Evolutionary conservation across 441 rosid species (phyloP).

Genomic region (Pelargonium myrrhifolium): DNA sequence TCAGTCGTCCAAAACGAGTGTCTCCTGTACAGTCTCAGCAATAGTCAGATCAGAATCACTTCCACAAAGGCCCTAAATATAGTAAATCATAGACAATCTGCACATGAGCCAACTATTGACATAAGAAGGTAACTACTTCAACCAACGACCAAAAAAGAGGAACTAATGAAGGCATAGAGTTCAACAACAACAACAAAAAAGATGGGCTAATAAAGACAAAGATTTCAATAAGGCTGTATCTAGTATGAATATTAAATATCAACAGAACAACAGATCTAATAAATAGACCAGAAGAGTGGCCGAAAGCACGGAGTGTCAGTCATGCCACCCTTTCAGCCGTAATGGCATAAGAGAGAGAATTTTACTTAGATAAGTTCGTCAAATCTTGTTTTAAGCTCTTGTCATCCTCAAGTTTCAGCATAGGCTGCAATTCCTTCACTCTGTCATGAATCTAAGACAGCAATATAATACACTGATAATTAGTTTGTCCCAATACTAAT

Average conservation of each 20-base stretch:
- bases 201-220: no score
- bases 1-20: constrained; percentile 40
- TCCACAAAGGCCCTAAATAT: neutral
- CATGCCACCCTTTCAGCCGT: no score
- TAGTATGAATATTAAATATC: no score
- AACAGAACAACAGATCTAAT: no score
- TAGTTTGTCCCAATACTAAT: constrained; percentile 3
- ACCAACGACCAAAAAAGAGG: no score
- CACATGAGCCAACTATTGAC: neutral
- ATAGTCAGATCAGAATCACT: neutral
- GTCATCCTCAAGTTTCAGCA: constrained; percentile 39
- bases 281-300: no score
- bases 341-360: constrained; percentile 5
- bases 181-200: no score
- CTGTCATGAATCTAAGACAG: constrained; percentile 45
- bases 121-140: no score
- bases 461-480: constrained; percentile 17
- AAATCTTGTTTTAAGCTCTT: constrained; percentile 45
- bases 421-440: constrained; percentile 53
- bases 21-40: constrained; percentile 39
- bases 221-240: no score
- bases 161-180: no score
- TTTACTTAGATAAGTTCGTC: constrained; percentile 44
- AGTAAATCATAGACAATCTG: neutral
- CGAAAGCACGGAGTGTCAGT: no score